These are phyloP conservation scores for Sclerotiophoma versabilis DNA, from an alignment of 2,329 filamentous ascomycete species.

Conservation along the genomic window DNA sequence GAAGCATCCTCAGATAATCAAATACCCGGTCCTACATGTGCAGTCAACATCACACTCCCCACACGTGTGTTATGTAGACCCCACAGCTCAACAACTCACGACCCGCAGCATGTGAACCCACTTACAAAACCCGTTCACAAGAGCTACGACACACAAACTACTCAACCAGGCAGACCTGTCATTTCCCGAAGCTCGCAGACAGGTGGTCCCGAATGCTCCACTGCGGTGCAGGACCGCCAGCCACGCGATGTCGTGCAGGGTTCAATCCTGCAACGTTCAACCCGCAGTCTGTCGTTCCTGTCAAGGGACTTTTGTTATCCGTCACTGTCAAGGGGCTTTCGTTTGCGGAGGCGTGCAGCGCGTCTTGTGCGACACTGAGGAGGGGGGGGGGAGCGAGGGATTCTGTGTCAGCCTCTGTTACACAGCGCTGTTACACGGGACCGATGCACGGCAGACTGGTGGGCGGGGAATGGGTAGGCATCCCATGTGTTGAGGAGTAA, in stretches of 20 bases:
- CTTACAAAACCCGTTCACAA: not conserved
- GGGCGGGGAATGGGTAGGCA: not conserved
- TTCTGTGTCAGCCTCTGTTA: slow-evolving; percentile 5
- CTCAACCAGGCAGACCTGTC: slow-evolving; percentile 1
- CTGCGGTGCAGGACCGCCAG: not conserved
- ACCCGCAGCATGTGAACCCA: no score
- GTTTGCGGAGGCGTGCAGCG: not conserved
- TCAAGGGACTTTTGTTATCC: slow-evolving; percentile 6
- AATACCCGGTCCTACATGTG: not conserved
- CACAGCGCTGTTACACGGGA: not conserved
- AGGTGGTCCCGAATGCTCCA: slow-evolving; percentile 2
- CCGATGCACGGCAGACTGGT: no score
- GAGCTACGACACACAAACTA: not conserved
- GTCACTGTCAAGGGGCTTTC: slow-evolving; percentile 12
- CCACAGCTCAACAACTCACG: no score
- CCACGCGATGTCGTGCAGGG: slow-evolving; percentile 17
- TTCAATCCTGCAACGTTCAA: not conserved
- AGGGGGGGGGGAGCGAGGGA: not conserved
- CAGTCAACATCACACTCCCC: slow-evolving; percentile 2
- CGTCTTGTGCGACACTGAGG: not conserved
- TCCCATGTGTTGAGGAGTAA: slow-evolving; percentile 3
- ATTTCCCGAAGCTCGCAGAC: no score
- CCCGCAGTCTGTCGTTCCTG: slow-evolving; percentile 4
- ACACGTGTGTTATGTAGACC: no score
- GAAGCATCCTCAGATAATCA: not conserved